Evolutionary conservation across 495 filamentous ascomycete genomes (phyloP).

Genomic region (Chaetomium fimeti): DNA sequence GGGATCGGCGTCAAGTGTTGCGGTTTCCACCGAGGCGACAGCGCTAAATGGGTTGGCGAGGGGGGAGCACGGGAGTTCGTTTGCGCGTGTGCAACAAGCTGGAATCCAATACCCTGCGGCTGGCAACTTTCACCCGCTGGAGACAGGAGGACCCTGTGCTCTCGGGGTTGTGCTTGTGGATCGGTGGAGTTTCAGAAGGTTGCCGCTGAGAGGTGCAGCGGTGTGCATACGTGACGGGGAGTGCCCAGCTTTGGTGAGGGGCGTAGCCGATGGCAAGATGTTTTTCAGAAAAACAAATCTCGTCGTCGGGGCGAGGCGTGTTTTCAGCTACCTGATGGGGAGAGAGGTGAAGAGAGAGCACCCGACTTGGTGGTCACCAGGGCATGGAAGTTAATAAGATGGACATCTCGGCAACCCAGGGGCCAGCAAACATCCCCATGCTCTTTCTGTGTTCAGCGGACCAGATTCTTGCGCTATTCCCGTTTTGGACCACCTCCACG

Average conservation of each 20-base stretch:
- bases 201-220: constrained; percentile 6
- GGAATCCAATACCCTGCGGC: not conserved
- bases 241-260: constrained; percentile 6
- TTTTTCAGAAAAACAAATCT: not conserved
- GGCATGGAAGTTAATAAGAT: not conserved
- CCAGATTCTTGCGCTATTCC: not conserved
- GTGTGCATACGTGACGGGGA: constrained; percentile 11
- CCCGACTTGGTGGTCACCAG: not conserved
- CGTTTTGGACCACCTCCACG: constrained; percentile 7
- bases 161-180: constrained; percentile 10
- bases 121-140: constrained; percentile 7
- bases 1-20: constrained; percentile 11
- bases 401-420: not conserved
- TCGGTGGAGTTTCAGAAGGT: constrained; percentile 14
- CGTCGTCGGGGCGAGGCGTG: not conserved
- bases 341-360: not conserved
- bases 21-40: not conserved
- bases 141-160: constrained; percentile 11
- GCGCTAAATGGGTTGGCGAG: not conserved
- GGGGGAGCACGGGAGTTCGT: constrained; percentile 1
- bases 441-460: not conserved
- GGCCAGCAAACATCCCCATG: constrained; percentile 10
- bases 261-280: not conserved
- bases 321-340: not conserved
- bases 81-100: constrained; percentile 8